phyloP scores from a whole-genome alignment of 495 filamentous ascomycete species.

The Ramalina peruviana region DNA sequence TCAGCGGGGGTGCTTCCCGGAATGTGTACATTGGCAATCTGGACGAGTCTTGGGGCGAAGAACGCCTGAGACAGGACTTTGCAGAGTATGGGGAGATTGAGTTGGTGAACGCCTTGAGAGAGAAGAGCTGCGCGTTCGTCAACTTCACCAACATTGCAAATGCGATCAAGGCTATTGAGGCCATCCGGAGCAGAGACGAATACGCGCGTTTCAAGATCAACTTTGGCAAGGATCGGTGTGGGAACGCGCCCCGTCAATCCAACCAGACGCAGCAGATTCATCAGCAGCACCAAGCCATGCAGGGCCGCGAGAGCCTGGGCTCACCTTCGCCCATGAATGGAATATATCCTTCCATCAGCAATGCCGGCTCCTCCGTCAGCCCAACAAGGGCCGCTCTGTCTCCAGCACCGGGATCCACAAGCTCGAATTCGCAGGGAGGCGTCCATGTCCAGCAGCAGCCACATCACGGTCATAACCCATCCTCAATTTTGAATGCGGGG shows the following conservation, averaged over 20 bases:
- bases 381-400: conserved; percentile 47
- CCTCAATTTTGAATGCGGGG: conserved; percentile 62
- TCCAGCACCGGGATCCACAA: conserved; percentile 37
- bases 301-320: conserved; percentile 25
- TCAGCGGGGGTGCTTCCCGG: conserved; percentile 83
- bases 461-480: conserved; percentile 40
- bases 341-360: conserved; percentile 27
- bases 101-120: conserved; percentile 86
- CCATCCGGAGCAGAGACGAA: conserved; percentile 83
- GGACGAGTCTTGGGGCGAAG: conserved; percentile 93
- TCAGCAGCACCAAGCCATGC: conserved; percentile 35
- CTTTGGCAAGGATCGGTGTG: conserved; percentile 96
- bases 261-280: conserved; percentile 40
- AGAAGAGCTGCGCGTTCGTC: conserved; percentile 99
- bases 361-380: conserved; percentile 53
- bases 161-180: conserved; percentile 97
- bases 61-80: conserved; percentile 90
- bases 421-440: conserved; percentile 37
- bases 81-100: conserved; percentile 97
- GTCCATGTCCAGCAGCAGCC: conserved; percentile 27
- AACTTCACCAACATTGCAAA: conserved; percentile 99
- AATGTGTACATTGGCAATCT: conserved; percentile 98
- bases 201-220: conserved; percentile 99
- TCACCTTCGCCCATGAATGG: conserved; percentile 54
- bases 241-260: conserved; percentile 86